Conservation (phyloP, 371 early-diverging fungal genomes). For the Mucor irregularis region DNA sequence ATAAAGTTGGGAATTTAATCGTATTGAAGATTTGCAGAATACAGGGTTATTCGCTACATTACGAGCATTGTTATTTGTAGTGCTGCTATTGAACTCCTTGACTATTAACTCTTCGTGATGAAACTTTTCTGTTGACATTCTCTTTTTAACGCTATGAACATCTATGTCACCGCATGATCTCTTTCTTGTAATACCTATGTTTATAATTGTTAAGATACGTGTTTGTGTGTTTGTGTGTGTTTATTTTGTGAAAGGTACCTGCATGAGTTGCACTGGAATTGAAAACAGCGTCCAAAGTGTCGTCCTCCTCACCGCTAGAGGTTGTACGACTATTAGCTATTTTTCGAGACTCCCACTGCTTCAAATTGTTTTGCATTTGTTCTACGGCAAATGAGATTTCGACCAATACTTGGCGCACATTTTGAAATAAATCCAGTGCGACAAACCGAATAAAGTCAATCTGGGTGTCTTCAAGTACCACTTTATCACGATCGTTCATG, state of each 20-base stretch:
- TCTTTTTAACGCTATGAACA: too few relatives aligned
- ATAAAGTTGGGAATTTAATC: too few relatives aligned
- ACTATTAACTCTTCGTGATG: too few relatives aligned
- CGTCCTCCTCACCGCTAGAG: conserved; percentile 2
- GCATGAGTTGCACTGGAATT: background rate
- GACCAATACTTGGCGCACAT: conserved; percentile 35
- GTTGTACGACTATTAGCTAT: conserved; percentile 1
- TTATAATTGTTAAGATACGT: too few relatives aligned
- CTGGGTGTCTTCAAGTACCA: conserved; percentile 61
- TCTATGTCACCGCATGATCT: too few relatives aligned
- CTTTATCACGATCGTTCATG: conserved; percentile 51
- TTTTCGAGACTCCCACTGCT: conserved; percentile 34
- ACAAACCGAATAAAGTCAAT: conserved; percentile 70
- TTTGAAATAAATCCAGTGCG: conserved; percentile 66
- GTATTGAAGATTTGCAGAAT: too few relatives aligned
- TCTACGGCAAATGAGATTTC: conserved; percentile 45
- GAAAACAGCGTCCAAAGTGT: conserved; percentile 2
- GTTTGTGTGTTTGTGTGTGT: background rate
- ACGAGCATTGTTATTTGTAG: too few relatives aligned
- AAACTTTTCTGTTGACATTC: too few relatives aligned
- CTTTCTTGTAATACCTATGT: too few relatives aligned
- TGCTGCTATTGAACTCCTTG: too few relatives aligned
- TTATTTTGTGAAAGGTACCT: background rate
- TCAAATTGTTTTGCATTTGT: conserved; percentile 37
- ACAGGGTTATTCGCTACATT: too few relatives aligned